Evolutionary conservation across 2,329 filamentous ascomycete species (phyloP), one percentile per base, ranked within the genome.

Genomic region (Pestalotiopsis sp.): DNA sequence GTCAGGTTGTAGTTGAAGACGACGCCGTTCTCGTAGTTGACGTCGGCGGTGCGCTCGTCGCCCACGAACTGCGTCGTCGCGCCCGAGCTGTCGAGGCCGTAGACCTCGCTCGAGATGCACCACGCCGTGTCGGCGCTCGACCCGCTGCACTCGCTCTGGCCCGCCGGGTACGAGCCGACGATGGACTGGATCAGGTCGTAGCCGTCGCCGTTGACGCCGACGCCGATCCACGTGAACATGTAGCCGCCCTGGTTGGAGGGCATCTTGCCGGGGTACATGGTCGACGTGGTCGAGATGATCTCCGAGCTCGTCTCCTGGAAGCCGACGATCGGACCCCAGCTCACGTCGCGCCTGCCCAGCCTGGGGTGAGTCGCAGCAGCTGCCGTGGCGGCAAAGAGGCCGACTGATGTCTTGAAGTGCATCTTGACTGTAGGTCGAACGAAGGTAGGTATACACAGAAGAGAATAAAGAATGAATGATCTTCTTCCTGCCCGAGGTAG

Each of bases 71-170:
- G 64, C 20, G 41, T 66, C 45, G 64, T 56, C 25, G 45, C 31
- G 25, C 64, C 64, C n/a, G 64, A 38, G 27, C n/a, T 14, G 31
- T 56, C 49, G 64, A 57, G 41, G 39, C 64, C 64, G 45, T 66
- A 66, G 45, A 66, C 64, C 64, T 66, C 64, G 64, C 45, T 57
- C 14, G 64, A 66, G 64, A 66, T 58, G 49, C 64, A 66, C 64
- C 64, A 66, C 45, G 64, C 57, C 25, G 41, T 20, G 25, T 57
- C 45, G 64, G 64, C 49, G 49, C 36, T 23, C 11, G n/a, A n/a
- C 14, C 62, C 62, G 49, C 45, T 57, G 31, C 64, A 66, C 49
- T 66, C 64, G 64, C 64, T 66, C 64, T 25, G 20, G 9, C 49
- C 64, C n/a, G 49, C 25, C 49, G 64, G 64, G 49, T 66, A 66